A percentile compares a stretch with the other conserved stretches of the same genome.
phyloP scores from a whole-genome alignment of 1,139 yeast species.

The Geotrichum carabidarum region DNA sequence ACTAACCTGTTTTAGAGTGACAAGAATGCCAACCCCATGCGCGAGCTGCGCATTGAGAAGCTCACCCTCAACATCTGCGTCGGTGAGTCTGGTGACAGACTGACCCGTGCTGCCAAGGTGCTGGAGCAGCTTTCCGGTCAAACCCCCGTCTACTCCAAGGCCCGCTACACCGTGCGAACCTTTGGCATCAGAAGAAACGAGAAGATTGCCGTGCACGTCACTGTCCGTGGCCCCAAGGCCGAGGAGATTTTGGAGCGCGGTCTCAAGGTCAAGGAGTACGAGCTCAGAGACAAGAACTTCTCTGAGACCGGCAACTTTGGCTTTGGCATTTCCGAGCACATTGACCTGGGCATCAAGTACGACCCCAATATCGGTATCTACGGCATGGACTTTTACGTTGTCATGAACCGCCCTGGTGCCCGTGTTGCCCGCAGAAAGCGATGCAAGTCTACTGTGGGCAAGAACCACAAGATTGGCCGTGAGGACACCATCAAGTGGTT shows the following conservation, averaged over 20 bases:
- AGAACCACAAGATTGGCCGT: constrained; percentile 85
- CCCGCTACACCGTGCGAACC: constrained; percentile 99
- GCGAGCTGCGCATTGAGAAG: constrained; percentile 98
- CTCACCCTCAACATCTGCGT: constrained; percentile 99
- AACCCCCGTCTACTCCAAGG: constrained; percentile 99
- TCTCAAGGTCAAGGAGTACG: constrained; percentile 98
- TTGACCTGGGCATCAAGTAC: constrained; percentile 99
- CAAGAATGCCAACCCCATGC: constrained; percentile 71
- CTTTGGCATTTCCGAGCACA: constrained; percentile 99
- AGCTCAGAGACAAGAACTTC: constrained; percentile 89
- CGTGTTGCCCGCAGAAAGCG: constrained; percentile 99
- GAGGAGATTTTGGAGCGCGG: constrained; percentile 99
- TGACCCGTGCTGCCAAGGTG: constrained; percentile 99
- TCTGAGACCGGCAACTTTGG: constrained; percentile 99
- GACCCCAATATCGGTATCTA: constrained; percentile 99
- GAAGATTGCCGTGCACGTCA: constrained; percentile 98
- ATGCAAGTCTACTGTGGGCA: constrained; percentile 83
- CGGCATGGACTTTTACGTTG: constrained; percentile 99
- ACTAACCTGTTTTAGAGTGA: constrained; percentile 28
- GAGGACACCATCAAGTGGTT: constrained; percentile 97
- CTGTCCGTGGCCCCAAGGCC: constrained; percentile 99
- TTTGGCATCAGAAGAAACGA: constrained; percentile 99
- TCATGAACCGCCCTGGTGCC: constrained; percentile 99
- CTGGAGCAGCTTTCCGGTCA: constrained; percentile 99
- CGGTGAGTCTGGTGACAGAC: constrained; percentile 99